phyloP scores from a whole-genome alignment of 345 rosid species.

The Eucalyptus erythrocorys region DNA sequence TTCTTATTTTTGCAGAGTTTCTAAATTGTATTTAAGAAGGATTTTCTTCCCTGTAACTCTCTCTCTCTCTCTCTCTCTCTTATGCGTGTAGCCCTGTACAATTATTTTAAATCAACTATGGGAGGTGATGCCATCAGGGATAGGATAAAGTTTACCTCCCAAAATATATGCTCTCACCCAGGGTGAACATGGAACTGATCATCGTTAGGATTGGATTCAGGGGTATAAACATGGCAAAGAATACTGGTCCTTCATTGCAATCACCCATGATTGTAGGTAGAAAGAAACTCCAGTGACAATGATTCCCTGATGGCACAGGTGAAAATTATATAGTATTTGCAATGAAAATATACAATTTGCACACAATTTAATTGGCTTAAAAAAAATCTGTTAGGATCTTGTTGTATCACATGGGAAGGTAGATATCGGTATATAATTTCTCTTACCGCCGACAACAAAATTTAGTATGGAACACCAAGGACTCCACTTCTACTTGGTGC shows the following conservation, averaged over 20 bases:
- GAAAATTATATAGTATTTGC: too few species aligned
- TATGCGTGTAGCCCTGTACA: neutral
- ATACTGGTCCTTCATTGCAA: constrained; percentile 7
- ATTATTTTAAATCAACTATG: neutral
- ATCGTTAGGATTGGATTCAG: neutral
- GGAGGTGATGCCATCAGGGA: neutral
- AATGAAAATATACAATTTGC: neutral
- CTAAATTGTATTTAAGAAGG: neutral
- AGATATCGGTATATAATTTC: neutral
- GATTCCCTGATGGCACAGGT: neutral
- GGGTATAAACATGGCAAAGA: constrained; percentile 4
- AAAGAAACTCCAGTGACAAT: neutral
- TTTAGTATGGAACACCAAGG: neutral
- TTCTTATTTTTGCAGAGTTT: neutral
- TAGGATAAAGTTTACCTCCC: neutral
- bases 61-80: neutral
- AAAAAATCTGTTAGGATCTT: neutral
- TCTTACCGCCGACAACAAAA: neutral
- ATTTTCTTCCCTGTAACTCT: neutral
- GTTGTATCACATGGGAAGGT: neutral
- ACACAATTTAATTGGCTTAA: neutral
- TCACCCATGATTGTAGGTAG: constrained; percentile 7
- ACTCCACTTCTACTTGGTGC: neutral
- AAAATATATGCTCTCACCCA: constrained; percentile 2
- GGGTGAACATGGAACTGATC: neutral